Evolutionary conservation across 2,329 filamentous ascomycete genomes (phyloP), one percentile per base, ranked within the genome.

Genomic region (Zarea fungicola): DNA sequence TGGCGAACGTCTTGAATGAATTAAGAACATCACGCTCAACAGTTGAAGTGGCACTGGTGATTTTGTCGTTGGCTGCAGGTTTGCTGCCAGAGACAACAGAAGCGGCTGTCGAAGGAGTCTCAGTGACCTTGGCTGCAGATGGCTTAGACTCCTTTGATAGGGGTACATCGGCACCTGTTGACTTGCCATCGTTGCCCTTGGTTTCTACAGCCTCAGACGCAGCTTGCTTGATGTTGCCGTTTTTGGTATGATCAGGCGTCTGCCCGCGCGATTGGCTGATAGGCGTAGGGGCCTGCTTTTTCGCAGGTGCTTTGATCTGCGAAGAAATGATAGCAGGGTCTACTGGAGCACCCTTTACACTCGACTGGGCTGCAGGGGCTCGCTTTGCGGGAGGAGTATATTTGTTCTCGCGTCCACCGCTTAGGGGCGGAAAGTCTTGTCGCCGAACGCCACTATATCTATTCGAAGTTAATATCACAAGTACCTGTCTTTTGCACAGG

Each of bases 361-460:
- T 87, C 5, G 89, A 74, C 54, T 88, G 80, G 22, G 76, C 83
- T 26, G 86, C 81, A 16, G 89, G 88, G 8, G 91, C 86, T 58
- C 93, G 83, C 65, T 89, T 81, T 16, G 89, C 92, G 5, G 93
- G 93, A 28, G 93, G 92, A 1, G 87, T 95, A 65, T 99, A 99
- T 66, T 89, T 92, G 67, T 80, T 80, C 56, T 76, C 72, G 16
- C 73, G 69, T 36, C 66, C 69, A 41, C 53, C 55, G 16, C 71
- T 62, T 26, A 95, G 74, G n/a, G 85, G 78, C 6, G 85, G 80
- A 58, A 86, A 86, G 48, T 87, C 84, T 55, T 80, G 76, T 55
- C 92, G 84, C 54, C 85, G 85, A 48, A 99, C 93, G 63, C 92
- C 92, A 62, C 91, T 96, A 70, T 97, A 97, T 64, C 85, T 89